phyloP scores from a whole-genome alignment of 2,329 filamentous ascomycete species.

The Hymenoscyphus repandus region DNA sequence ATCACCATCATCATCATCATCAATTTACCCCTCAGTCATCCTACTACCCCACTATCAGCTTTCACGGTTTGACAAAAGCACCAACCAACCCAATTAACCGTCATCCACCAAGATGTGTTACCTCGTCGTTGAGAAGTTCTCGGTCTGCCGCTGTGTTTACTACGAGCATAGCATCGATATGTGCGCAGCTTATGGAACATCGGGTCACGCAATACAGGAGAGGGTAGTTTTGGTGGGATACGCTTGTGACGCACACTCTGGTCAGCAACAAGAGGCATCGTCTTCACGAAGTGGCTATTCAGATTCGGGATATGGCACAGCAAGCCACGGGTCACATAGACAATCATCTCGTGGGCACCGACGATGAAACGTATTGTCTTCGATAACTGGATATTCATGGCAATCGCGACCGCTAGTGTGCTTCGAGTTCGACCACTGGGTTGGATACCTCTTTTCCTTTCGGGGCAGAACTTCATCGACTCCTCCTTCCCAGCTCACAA shows the following conservation, averaged over 20 bases:
- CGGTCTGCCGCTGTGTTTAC: constrained; percentile 66
- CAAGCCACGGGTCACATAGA: constrained; percentile 27
- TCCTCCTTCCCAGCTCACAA: constrained; percentile 30
- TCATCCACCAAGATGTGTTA: constrained; percentile 54
- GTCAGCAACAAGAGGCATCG: constrained; percentile 16
- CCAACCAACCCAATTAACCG: background rate
- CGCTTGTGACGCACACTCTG: constrained; percentile 49
- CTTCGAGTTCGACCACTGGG: constrained; percentile 30
- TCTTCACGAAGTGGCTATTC: constrained; percentile 26
- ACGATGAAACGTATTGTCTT: constrained; percentile 33
- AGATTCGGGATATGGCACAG: constrained; percentile 31
- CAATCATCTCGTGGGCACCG: constrained; percentile 25
- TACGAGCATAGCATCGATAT: constrained; percentile 64
- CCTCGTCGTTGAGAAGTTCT: constrained; percentile 64
- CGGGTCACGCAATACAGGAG: constrained; percentile 58
- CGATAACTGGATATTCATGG: constrained; percentile 31
- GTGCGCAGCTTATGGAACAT: constrained; percentile 56
- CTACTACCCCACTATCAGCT: constrained; percentile 5
- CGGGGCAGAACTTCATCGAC: constrained; percentile 26
- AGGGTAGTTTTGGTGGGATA: constrained; percentile 68
- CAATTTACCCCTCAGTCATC: constrained; percentile 2
- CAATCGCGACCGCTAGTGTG: constrained; percentile 26
- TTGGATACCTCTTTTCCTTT: constrained; percentile 30
- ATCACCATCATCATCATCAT: constrained; percentile 12
- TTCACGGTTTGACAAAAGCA: constrained; percentile 9